Evolutionary conservation across 495 filamentous ascomycete species (phyloP), one percentile per base, ranked within the genome.

Genomic region (Penicillium lividum): DNA sequence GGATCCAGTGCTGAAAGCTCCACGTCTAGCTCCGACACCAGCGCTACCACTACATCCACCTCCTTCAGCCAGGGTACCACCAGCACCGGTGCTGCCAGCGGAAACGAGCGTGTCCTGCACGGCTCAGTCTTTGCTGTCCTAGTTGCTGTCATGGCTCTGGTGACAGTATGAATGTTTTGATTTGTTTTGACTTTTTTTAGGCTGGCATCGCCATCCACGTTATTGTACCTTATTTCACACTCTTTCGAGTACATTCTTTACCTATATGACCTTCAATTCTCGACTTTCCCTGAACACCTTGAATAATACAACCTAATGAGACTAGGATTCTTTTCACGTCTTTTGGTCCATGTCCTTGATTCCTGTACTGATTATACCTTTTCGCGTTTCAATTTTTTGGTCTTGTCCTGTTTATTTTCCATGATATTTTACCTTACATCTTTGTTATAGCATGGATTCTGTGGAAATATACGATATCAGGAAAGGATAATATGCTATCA

Each of bases 101-200:
- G 70, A 50, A 73, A 66, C 53, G 79, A 80, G 67, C 73, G 70
- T 44, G 73, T 81, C 43, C 59, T 84, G 57, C 66, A 73, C 42
- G 78, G 82, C 36, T 84, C 83, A 16, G 68, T 84, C 67, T 80
- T 86, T 57, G 84, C 82, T 13, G 81, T 81, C 36, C 57, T 85
- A 46, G 77, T 85, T 40, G 83, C 83, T 4, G 66, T 84, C 25
- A 73, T 84, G 42, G 84, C 73, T 56, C 68, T 83, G 61, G 69
- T 86, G 51, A 77, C 79, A 54, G 63, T 85, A 70, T 86, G 77
- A 77, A 71, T 44, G 51, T 40, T 31, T 51, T 54, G 51, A n/a
- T 22, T 22, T 22, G 22, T 1, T 22, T 22, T 22, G 22, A 2
- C 2, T 27, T 36, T n/a, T 15, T 27, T 36, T n/a, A n/a, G 15